phyloP scores from a whole-genome alignment of 768 basidiomycete genomes.

The Pleurotus eryngii region DNA sequence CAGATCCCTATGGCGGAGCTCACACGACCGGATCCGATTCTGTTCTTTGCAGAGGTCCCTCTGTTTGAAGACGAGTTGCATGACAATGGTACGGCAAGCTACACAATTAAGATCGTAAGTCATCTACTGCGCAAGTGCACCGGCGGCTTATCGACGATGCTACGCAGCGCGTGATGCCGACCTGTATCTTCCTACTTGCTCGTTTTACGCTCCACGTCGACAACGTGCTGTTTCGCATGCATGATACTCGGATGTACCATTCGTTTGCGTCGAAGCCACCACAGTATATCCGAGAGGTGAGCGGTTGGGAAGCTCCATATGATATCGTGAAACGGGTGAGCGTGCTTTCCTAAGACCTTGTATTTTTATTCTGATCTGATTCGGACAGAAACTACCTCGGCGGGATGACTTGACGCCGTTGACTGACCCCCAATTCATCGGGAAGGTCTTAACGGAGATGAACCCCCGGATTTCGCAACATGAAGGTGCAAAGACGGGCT shows the following conservation, averaged over 20 bases:
- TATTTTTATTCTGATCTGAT: not conserved
- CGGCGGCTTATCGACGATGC: not conserved
- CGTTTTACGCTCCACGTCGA: slow-evolving; percentile 95
- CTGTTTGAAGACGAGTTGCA: slow-evolving; percentile 96
- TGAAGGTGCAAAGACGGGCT: slow-evolving; percentile 70
- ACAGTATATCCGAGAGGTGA: slow-evolving; percentile 71
- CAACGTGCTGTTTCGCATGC: slow-evolving; percentile 85
- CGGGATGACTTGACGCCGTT: slow-evolving; percentile 84
- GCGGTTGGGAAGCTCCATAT: slow-evolving; percentile 91
- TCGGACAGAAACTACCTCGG: slow-evolving; percentile 56
- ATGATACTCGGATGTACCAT: slow-evolving; percentile 89
- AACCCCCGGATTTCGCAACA: slow-evolving; percentile 54
- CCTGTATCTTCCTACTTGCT: slow-evolving; percentile 85
- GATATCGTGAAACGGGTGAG: slow-evolving; percentile 73
- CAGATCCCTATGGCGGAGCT: slow-evolving; percentile 82
- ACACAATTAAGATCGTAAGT: slow-evolving; percentile 86
- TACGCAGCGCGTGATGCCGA: slow-evolving; percentile 91
- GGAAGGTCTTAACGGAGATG: slow-evolving; percentile 63
- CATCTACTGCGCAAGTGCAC: not conserved
- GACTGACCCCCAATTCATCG: slow-evolving; percentile 83
- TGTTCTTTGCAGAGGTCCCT: slow-evolving; percentile 96
- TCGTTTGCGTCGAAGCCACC: slow-evolving; percentile 63
- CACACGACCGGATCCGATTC: slow-evolving; percentile 87
- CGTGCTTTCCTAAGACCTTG: no score
- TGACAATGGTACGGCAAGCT: slow-evolving; percentile 88